Evolutionary conservation across 169 alveolate species (phyloP), one percentile per base, ranked within the genome.

Genomic region (Cystoisospora suis): DNA sequence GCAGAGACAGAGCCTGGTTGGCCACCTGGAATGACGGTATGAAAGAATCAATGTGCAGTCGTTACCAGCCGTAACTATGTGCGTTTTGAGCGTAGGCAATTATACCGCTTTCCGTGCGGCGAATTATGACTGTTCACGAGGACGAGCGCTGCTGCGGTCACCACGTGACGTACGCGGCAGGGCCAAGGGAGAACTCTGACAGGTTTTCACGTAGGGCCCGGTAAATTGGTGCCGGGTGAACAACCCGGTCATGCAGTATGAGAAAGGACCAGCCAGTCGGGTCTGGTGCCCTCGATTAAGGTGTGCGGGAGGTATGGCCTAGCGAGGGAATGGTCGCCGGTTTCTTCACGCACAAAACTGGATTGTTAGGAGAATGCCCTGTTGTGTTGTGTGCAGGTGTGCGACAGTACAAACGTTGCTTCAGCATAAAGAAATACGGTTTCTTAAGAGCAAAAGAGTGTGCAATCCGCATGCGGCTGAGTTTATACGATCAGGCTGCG

Each of bases 21-120:
- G 89, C 89, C 45, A 83, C 89, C 29, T 83, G 89, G 89, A 77
- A 83, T n/a, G 89, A 83, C 23, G 89, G 89, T 83, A 83, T 3
- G 70, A 12, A 17, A 6, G 15, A 6, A 23, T 23, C 12, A 23
- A 53, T 15, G 65, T 23, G n/a, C n/a, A n/a, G n/a, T n/a, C n/a
- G n/a, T n/a, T n/a, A n/a, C n/a, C n/a, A n/a, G n/a, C n/a, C n/a
- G n/a, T n/a, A n/a, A n/a, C n/a, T n/a, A n/a, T n/a, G n/a, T n/a
- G n/a, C n/a, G n/a, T n/a, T n/a, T n/a, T n/a, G n/a, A n/a, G n/a
- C n/a, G n/a, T n/a, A n/a, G n/a, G n/a, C n/a, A n/a, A n/a, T n/a
- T n/a, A n/a, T n/a, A n/a, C n/a, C 61, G 61, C 61, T 20, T 20
- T 49, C n/a, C n/a, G 61, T 49, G 61, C 61, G 61, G 61, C n/a